Conservation (phyloP, 306 rosid species). For the Cicer cuneatum region DNA sequence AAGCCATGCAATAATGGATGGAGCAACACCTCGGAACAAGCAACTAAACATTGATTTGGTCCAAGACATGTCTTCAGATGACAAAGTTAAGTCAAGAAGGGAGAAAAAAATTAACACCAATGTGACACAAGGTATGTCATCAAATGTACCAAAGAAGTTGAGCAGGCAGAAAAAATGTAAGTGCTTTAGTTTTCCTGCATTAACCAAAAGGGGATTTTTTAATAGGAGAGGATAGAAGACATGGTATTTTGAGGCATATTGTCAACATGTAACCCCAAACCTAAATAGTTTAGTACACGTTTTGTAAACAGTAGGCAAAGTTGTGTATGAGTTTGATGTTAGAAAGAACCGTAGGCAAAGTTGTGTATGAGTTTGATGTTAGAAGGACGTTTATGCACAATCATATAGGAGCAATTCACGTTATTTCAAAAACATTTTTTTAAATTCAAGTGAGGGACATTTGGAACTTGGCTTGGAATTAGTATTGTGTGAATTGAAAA, state of each 20-base stretch:
- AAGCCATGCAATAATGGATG: conserved; percentile 45
- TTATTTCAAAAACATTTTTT: too few species aligned
- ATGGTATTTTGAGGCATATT: conserved; percentile 29
- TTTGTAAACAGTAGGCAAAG: conserved; percentile 14
- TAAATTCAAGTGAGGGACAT: too few species aligned
- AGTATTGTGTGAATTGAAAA: too few species aligned
- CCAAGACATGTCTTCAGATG: conserved; percentile 38
- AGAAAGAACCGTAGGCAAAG: neutral
- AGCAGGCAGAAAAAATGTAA: conserved; percentile 38
- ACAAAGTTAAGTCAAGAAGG: conserved; percentile 39
- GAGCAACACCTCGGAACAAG: conserved; percentile 20
- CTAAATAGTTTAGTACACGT: neutral
- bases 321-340: too few species aligned
- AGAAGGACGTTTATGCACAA: too few species aligned
- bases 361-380: too few species aligned
- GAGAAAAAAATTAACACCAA: conserved; percentile 28
- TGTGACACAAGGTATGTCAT: conserved; percentile 36
- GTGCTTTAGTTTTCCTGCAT: conserved; percentile 50
- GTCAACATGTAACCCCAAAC: conserved; percentile 19
- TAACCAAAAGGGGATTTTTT: neutral
- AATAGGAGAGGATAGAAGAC: conserved; percentile 35
- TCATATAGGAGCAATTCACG: too few species aligned
- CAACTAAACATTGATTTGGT: conserved; percentile 4
- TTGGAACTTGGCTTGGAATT: too few species aligned
- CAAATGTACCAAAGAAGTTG: conserved; percentile 37